These are phyloP conservation scores for Vitis hybrid DNA, from an alignment of 177 flowering plant species.

Conservation along the genomic window DNA sequence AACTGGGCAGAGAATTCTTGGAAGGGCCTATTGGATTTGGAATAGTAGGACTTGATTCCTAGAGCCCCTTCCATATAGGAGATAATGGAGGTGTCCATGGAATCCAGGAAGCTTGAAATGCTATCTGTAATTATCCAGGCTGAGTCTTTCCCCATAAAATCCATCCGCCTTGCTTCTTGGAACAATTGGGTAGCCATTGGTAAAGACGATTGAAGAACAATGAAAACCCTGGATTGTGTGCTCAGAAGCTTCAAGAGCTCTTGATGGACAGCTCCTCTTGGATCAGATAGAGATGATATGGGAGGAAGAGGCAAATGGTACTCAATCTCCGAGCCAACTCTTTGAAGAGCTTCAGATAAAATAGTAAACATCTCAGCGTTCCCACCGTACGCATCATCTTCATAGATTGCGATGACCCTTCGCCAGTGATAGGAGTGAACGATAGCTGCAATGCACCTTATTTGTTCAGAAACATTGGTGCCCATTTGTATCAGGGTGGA, in stretches of 20 bases:
- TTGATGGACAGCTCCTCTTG: constrained; percentile 17
- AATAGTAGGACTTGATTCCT: too few species aligned
- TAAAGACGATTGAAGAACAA: constrained; percentile 7
- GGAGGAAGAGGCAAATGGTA: constrained; percentile 27
- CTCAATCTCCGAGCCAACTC: constrained; percentile 33
- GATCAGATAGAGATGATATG: constrained; percentile 20
- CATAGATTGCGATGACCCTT: background rate
- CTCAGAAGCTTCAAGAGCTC: constrained; percentile 23
- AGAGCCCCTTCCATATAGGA: too few species aligned
- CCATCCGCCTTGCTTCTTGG: too few species aligned
- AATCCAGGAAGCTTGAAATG: too few species aligned
- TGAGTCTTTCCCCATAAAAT: background rate
- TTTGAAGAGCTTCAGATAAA: constrained; percentile 32
- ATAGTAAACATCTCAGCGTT: constrained; percentile 22
- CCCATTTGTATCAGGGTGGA: constrained; percentile 37
- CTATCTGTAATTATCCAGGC: background rate
- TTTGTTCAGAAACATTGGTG: constrained; percentile 20
- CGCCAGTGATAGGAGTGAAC: constrained; percentile 33
- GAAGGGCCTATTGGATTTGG: background rate
- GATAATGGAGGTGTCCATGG: too few species aligned
- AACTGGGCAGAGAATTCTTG: too few species aligned
- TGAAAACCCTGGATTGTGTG: constrained; percentile 33
- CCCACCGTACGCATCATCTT: constrained; percentile 1
- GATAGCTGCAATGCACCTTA: constrained; percentile 31
- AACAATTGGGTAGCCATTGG: too few species aligned